Evolutionary conservation across 805 yeast genomes (phyloP), one percentile per base, ranked within the genome.

Genomic region (Ogataea parapolymorpha): DNA sequence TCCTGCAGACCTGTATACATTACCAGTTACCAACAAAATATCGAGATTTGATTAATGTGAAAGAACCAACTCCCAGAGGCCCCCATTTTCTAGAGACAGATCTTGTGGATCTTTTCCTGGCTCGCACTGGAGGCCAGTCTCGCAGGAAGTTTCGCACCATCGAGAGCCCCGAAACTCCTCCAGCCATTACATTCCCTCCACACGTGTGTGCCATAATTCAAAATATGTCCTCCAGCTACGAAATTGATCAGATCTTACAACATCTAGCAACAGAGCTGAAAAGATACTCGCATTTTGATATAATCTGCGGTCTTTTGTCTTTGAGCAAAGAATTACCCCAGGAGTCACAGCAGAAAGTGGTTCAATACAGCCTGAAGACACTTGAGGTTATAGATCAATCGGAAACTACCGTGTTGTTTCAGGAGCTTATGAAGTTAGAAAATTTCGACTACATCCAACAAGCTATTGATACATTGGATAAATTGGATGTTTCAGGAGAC

Each of bases 31-130:
- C 46, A 3, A 10, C 35, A 3, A 39, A 47, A 23, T 56, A 58
- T 27, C 29, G 36, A n/a, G 44, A 49, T 8, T 38, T 45, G 10
- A 27, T 54, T 2, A 49, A 43, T 23, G 22, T 50, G 7, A 57
- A 55, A 30, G 52, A 53, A 28, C 41, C 42, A 13, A 44, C 43
- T 15, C 7, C 28, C 12, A 40, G 51, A 38, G 30, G 37, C 9
- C 35, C 37, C 18, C 10, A 26, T 4, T 36, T 39, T 20, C 35
- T 44, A 4, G 41, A 35, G 27, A 42, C 41, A 32, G 41, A 42
- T 24, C 8, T 45, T 7, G 14, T 47, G 17, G 50, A 51, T 17
- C 16, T 50, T 13, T 37, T 51, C 40, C 23, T 49, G 13, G 44
- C 47, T 6, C 41, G 47, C 26, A 18, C 42, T 5, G 30, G 23